These are phyloP conservation scores for Leishmania lainsoni DNA, from an alignment of 208 protist genomes.

Conservation along the genomic window DNA sequence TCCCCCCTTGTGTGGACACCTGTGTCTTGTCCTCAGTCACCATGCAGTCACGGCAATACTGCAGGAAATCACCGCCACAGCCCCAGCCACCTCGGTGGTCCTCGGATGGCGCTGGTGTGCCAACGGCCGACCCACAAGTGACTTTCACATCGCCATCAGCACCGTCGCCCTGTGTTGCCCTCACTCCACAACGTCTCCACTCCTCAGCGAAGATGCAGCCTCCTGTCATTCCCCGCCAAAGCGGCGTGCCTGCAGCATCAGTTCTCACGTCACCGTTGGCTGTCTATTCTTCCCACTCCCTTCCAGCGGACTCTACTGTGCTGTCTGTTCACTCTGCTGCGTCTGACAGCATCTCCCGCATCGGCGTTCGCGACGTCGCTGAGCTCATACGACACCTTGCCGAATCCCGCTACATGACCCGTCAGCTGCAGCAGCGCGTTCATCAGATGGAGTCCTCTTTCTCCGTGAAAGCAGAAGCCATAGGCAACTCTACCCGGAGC, in stretches of 20 bases:
- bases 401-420: conserved; percentile 51
- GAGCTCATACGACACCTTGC: conserved; percentile 75
- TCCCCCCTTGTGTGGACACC: background rate
- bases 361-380: conserved; percentile 53
- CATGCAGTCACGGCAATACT: background rate
- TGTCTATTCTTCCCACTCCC: background rate
- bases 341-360: conserved; percentile 10
- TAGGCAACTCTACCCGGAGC: background rate
- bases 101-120: background rate
- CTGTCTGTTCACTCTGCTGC: background rate
- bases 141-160: background rate
- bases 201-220: background rate
- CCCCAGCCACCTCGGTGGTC: background rate
- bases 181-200: background rate
- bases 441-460: conserved; percentile 22
- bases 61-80: background rate
- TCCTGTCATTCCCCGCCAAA: background rate
- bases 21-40: background rate
- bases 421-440: conserved; percentile 41
- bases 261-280: background rate
- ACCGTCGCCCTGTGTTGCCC: background rate
- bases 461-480: background rate
- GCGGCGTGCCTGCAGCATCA: background rate
- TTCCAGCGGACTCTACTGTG: background rate
- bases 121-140: background rate